These are phyloP conservation scores for Populus tomentosa DNA, from an alignment of 441 rosid species.

Conservation along the genomic window DNA sequence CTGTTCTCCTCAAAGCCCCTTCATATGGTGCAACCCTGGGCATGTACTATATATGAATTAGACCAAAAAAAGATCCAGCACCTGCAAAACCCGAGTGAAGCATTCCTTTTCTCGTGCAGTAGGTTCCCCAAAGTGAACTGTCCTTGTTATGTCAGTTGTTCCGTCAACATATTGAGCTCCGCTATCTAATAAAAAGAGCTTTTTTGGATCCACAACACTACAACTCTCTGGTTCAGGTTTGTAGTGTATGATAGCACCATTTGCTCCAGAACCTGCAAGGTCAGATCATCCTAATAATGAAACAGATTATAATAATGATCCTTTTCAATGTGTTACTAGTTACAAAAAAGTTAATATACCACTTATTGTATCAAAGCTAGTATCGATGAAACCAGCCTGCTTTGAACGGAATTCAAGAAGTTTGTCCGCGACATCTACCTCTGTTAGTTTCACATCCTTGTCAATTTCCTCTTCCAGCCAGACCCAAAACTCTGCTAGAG, in stretches of 20 bases:
- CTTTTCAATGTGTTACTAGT: neutral
- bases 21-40: neutral
- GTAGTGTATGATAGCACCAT: slow-evolving; percentile 96
- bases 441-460: slow-evolving; percentile 60
- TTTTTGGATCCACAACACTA: slow-evolving; percentile 65
- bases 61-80: slow-evolving; percentile 19
- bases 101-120: slow-evolving; percentile 78
- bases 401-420: slow-evolving; percentile 82
- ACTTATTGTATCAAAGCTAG: slow-evolving; percentile 96
- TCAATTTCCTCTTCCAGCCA: slow-evolving; percentile 89
- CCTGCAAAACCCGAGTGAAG: slow-evolving; percentile 94
- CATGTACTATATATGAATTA: neutral
- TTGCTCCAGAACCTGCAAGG: slow-evolving; percentile 84
- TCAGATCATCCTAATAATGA: slow-evolving; percentile 15
- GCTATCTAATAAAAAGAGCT: slow-evolving; percentile 82
- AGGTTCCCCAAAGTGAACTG: slow-evolving; percentile 90
- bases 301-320: slow-evolving; percentile 1
- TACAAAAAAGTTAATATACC: slow-evolving; percentile 43
- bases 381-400: slow-evolving; percentile 84
- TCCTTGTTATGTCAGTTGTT: slow-evolving; percentile 96
- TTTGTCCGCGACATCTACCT: slow-evolving; percentile 84
- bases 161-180: slow-evolving; percentile 98
- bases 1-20: neutral
- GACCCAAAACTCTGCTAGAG: slow-evolving; percentile 84
- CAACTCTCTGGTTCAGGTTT: slow-evolving; percentile 83